Evolutionary conservation across 805 yeast species (phyloP), one percentile per base, ranked within the genome.

Genomic region (Kodamaea restingae): DNA sequence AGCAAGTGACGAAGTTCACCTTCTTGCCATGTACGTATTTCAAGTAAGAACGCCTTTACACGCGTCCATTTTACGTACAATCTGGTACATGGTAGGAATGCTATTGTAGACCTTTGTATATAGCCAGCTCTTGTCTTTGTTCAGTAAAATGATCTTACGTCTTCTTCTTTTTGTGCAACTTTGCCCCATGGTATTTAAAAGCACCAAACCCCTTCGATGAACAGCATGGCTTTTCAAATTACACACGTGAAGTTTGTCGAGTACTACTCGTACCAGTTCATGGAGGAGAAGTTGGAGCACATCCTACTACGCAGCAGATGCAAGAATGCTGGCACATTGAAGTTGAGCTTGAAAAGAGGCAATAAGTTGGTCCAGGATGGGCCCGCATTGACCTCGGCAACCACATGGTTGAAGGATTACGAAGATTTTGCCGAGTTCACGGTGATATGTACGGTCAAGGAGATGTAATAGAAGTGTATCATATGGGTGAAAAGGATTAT

Each of bases 371-470:
- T 18, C 14, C 41, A 38, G 28, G 21, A 22, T 17, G 41, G 39
- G 17, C 27, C 33, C 9, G 10, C 15, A 29, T 15, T 38, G 20
- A 18, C 33, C 28, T 20, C 30, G 11, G 18, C 22, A 7, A 32
- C 32, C n/a, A 36, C 32, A 15, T 38, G 41, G 41, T 21, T 32
- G 27, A 27, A 24, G 21, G 41, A 32, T 18, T 38, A 32, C 12
- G 41, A 38, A 14, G 41, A 38, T 27, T 38, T 38, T 38, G 41
- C 41, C 11, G 36, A 32, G 22, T 38, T 38, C 14, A 38, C 36
- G 3, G 41, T 32, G 25, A 21, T 32, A 9, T 38, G 41, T 26
- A 35, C 33, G 7, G 36, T 32, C 12, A 24, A 27, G 28, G 41
- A 38, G 38, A 15, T 24, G 36, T 34, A 18, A 34, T 7, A n/a